Conservation (phyloP, 805 yeast genomes). For the Kurtzmaniella fragi region DNA sequence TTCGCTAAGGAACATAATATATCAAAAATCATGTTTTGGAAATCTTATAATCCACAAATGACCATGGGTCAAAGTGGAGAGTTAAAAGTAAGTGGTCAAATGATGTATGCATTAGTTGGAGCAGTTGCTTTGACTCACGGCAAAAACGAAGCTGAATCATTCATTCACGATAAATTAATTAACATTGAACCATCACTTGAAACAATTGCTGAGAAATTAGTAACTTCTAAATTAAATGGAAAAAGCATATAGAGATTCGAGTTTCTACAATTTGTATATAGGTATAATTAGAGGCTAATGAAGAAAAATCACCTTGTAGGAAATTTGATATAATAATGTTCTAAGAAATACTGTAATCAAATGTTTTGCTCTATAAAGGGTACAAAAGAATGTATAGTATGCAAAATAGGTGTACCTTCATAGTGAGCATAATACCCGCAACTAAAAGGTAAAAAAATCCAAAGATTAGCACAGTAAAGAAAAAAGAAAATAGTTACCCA, state of each 20-base stretch:
- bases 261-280: too few relatives aligned
- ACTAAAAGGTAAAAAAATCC: too few relatives aligned
- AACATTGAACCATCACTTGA: conserved; percentile 23
- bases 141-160: conserved; percentile 49
- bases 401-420: too few relatives aligned
- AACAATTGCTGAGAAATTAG: conserved; percentile 26
- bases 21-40: conserved; percentile 61
- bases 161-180: conserved; percentile 50
- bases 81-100: conserved; percentile 47
- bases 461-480: too few relatives aligned
- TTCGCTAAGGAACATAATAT: conserved; percentile 48
- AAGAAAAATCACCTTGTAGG: not conserved
- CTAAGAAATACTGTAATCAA: too few relatives aligned
- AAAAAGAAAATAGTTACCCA: too few relatives aligned
- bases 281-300: not conserved
- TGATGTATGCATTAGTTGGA: conserved; percentile 60
- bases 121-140: conserved; percentile 65
- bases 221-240: conserved; percentile 9
- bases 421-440: too few relatives aligned
- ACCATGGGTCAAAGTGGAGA: conserved; percentile 51
- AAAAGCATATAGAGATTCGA: not conserved
- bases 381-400: too few relatives aligned
- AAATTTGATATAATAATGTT: not conserved
- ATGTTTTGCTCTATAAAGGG: too few relatives aligned
- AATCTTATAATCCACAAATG: conserved; percentile 46